phyloP scores from a whole-genome alignment of 495 filamentous ascomycete genomes.

The Penicillium longicatenatum region DNA sequence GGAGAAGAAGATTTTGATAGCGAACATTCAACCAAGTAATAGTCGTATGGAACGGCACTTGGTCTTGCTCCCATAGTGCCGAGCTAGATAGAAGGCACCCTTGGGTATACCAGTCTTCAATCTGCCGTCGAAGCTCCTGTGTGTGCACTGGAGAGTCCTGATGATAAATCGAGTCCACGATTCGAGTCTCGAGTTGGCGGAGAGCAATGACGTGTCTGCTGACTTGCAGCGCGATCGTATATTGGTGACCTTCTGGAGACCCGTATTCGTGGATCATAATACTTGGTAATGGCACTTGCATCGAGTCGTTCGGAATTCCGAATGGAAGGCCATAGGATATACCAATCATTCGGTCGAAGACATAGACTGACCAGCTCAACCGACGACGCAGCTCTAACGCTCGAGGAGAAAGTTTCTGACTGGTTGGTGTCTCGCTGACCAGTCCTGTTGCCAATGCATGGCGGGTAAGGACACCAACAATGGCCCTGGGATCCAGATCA shows the following conservation, averaged over 20 bases:
- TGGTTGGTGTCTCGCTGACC: constrained; percentile 6
- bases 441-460: constrained; percentile 25
- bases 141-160: neutral
- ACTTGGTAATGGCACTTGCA: constrained; percentile 28
- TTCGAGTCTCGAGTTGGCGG: constrained; percentile 29
- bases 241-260: constrained; percentile 21
- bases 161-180: constrained; percentile 21
- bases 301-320: constrained; percentile 21
- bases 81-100: constrained; percentile 29
- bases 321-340: constrained; percentile 27
- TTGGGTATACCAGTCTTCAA: constrained; percentile 31
- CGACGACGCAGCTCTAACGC: constrained; percentile 26
- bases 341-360: constrained; percentile 32
- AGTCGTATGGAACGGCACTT: constrained; percentile 31
- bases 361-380: constrained; percentile 32
- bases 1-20: constrained; percentile 29
- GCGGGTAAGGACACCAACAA: constrained; percentile 24
- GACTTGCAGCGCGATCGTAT: constrained; percentile 27
- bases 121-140: constrained; percentile 20
- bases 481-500: constrained; percentile 25
- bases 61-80: constrained; percentile 21
- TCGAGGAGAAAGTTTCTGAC: constrained; percentile 13
- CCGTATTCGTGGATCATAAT: constrained; percentile 34
- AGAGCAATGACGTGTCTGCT: constrained; percentile 32
- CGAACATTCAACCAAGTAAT: constrained; percentile 32